A percentile compares a stretch with the other conserved stretches of the same genome.
These are phyloP conservation scores for Passiflora organensis DNA, from an alignment of 345 rosid genomes.

Conservation along the genomic window DNA sequence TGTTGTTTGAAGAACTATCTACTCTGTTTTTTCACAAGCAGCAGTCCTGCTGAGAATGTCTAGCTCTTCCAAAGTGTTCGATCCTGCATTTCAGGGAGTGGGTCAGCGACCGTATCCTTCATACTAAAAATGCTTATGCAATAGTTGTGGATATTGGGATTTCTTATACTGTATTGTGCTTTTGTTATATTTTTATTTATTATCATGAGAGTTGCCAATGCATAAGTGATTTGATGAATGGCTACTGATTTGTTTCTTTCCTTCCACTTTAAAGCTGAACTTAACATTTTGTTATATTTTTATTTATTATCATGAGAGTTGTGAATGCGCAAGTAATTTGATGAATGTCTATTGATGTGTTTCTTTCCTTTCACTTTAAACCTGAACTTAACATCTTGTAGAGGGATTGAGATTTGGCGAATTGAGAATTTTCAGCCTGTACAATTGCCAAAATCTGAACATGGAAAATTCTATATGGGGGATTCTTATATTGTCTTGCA, in stretches of 20 bases:
- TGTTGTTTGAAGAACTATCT: slow-evolving; percentile 5
- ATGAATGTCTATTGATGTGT: too few species aligned
- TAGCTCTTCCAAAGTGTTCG: slow-evolving; percentile 65
- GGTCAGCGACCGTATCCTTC: slow-evolving; percentile 95
- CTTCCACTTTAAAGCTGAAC: slow-evolving; percentile 24
- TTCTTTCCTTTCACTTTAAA: slow-evolving; percentile 1
- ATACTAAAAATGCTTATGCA: slow-evolving; percentile 7
- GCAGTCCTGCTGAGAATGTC: slow-evolving; percentile 44
- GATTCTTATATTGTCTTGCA: slow-evolving; percentile 91
- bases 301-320: too few species aligned
- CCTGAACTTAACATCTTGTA: slow-evolving; percentile 54
- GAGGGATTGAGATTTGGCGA: slow-evolving; percentile 98
- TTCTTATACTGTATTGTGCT: not conserved
- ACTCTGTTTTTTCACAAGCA: slow-evolving; percentile 1
- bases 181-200: not conserved
- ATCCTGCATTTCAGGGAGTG: slow-evolving; percentile 94
- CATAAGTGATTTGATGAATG: not conserved
- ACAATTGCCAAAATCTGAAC: slow-evolving; percentile 70
- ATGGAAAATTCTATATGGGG: slow-evolving; percentile 96
- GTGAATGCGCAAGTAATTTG: too few species aligned
- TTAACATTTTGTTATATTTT: slow-evolving; percentile 38
- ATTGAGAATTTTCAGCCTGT: slow-evolving; percentile 93
- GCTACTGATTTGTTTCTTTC: too few species aligned
- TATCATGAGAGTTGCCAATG: not conserved
- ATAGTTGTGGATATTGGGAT: not conserved